phyloP scores from a whole-genome alignment of 306 rosid species.

The Argentina anserina region DNA sequence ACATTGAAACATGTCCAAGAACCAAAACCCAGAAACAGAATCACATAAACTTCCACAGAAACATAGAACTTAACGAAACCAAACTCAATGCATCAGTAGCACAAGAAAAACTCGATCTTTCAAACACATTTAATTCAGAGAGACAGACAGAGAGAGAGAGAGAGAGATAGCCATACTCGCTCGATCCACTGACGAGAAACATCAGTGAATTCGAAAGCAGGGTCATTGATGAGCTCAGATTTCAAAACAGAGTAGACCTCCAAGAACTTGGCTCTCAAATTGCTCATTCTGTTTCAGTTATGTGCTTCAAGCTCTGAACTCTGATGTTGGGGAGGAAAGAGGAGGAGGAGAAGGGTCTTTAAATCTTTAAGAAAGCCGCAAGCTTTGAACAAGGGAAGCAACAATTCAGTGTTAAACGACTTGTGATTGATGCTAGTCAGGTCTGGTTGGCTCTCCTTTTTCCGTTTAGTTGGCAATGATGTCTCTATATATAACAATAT shows the following conservation, averaged over 20 bases:
- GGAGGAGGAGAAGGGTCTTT: background rate
- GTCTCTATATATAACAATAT: too few relatives aligned
- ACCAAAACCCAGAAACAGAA: background rate
- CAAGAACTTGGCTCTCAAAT: constrained; percentile 36
- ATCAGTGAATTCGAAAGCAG: constrained; percentile 47
- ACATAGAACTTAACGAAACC: background rate
- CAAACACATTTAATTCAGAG: background rate
- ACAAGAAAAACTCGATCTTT: background rate
- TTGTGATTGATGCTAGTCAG: too few relatives aligned
- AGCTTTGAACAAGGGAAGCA: too few relatives aligned
- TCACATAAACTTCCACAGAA: background rate
- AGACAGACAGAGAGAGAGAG: background rate
- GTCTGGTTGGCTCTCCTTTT: too few relatives aligned
- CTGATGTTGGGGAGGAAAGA: background rate
- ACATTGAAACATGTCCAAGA: background rate
- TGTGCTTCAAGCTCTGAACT: background rate
- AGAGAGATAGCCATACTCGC: constrained; percentile 25
- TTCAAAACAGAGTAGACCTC: constrained; percentile 44
- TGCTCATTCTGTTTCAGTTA: constrained; percentile 24
- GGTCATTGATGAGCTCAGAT: constrained; percentile 44
- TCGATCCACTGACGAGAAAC: constrained; percentile 49
- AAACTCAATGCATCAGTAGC: background rate
- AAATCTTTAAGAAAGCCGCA: too few relatives aligned
- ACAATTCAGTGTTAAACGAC: too few relatives aligned
- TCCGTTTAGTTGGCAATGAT: too few relatives aligned